phyloP scores from a whole-genome alignment of 108 stramenopile species.

The Skeletonema costatum region DNA sequence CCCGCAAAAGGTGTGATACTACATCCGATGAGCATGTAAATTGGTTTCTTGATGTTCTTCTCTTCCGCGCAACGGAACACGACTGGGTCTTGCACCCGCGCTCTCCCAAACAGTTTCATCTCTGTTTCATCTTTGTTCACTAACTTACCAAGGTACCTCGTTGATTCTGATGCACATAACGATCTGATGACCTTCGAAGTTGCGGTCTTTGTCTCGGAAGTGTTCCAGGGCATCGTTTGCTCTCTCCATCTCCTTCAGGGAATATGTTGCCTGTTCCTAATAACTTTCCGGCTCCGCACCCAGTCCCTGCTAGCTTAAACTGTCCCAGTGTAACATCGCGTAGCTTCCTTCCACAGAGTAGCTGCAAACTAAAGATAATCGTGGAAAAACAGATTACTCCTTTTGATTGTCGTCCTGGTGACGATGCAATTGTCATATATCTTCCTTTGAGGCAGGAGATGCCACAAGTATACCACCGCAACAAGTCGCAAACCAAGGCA shows the following conservation, averaged over 20 bases:
- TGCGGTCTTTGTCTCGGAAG: too few relatives aligned
- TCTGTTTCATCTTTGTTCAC: not conserved
- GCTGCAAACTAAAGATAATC: not conserved
- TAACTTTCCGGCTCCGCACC: too few relatives aligned
- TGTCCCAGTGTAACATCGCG: too few relatives aligned
- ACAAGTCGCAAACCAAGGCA: constrained; percentile 3
- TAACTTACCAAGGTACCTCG: not conserved
- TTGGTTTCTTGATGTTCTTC: too few relatives aligned
- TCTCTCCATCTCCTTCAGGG: too few relatives aligned
- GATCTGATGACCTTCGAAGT: too few relatives aligned
- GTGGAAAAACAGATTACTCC: constrained; percentile 2
- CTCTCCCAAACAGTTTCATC: not conserved
- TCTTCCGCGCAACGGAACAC: not conserved
- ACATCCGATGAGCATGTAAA: not conserved
- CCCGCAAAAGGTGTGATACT: not conserved
- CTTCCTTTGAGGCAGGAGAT: constrained; percentile 6
- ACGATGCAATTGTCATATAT: constrained; percentile 15
- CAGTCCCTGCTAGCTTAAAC: too few relatives aligned
- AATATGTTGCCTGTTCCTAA: too few relatives aligned
- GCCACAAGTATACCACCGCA: constrained; percentile 9
- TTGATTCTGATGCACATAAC: too few relatives aligned
- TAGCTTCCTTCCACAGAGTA: not conserved
- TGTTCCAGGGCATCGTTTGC: too few relatives aligned
- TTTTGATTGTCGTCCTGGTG: constrained; percentile 1
- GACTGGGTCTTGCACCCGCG: too few relatives aligned